Evolutionary conservation across 768 basidiomycete genomes (phyloP), one percentile per base, ranked within the genome.

Genomic region (Kwoniella europaea): DNA sequence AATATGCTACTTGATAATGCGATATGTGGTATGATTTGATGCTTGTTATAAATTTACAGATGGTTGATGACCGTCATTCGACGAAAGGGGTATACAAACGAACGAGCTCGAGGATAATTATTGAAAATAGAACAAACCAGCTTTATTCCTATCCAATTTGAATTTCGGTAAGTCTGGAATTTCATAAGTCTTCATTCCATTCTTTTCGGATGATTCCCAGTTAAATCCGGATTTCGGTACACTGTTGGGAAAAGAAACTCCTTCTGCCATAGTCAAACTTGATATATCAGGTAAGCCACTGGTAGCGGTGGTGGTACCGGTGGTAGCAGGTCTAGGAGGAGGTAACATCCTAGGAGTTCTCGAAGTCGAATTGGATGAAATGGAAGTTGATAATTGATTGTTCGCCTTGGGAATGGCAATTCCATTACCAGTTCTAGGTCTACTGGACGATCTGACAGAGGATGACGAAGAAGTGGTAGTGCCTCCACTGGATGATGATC

Each of bases 61-160:
- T 35, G 6, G 7, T 35, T 35, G 35, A 35, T 35, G 7, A 35
- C 35, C 35, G 35, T 35, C 35, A 35, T 35, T 35, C 35, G 35
- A 35, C 35, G 35, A 35, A 35, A 35, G 35, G 35, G 35, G 35
- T 35, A 35, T 35, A 7, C 6, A 35, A 35, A 35, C 35, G 35
- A 35, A 50, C 12, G 46, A 50, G 46, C 46, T 18, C 13, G 46
- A 50, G 46, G 16, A n/a, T 61, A 35, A 35, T 44, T 66, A 71
- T 29, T 71, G 69, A 71, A 80, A 80, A 65, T 79, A 80, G 70
- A 80, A 80, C 56, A 80, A 68, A 16, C 79, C 77, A 27, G 75
- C 59, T 57, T 78, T 80, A 56, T 53, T 73, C 24, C 70, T 50
- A 50, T 76, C 70, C 20, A 74, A 57, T 68, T 76, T 77, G 70